Evolutionary conservation across 2,329 filamentous ascomycete species (phyloP), one percentile per base, ranked within the genome.

Genomic region (Xenoacremonium recifei): DNA sequence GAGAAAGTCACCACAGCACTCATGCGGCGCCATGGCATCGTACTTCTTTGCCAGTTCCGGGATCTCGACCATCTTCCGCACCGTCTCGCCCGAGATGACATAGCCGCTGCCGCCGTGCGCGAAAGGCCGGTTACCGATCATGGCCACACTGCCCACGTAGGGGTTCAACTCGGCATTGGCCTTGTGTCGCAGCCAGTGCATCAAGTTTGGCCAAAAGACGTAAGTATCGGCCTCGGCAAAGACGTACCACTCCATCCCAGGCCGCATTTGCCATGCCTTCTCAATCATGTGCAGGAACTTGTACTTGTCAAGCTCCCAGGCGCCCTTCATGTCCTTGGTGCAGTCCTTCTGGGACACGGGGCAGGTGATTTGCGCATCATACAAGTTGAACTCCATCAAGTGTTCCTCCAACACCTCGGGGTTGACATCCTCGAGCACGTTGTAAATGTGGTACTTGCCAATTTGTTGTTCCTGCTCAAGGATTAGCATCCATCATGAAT

Each of bases 191-290:
- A 81, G 60, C 69, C 72, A 80, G 36, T 69, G 59, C 23, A 76
- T 62, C 34, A 80, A 55, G 48, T 77, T 79, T 39, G 68, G 60
- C 74, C 77, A 78, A 53, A 81, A 67, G 39, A 80, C 57, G 52
- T 80, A 81, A 10, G 74, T 79, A 51, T 82, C 78, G 21, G 75
- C 75, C 50, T 81, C 78, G 49, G 76, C 71, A 50, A 80, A 81
- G 40, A 82, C 69, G 52, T 80, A 82, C 77, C 78, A 82, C 42
- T 79, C 72, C 35, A 60, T 67, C 30, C 69, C 60, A 3, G 77
- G 77, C 3, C 75, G 71, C 67, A 75, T 67, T 33, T 67, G 64
- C 69, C 76, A 81, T 2, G 77, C 70, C 43, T 77, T 71, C 53
- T 77, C 67, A 32, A 80, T 66, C 66, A 81, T 80, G 49, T 77